Percentiles rank a stretch among this genome's conserved stretches.
phyloP scores from a whole-genome alignment of 805 yeast species.

The Barnettozyma siamensis region DNA sequence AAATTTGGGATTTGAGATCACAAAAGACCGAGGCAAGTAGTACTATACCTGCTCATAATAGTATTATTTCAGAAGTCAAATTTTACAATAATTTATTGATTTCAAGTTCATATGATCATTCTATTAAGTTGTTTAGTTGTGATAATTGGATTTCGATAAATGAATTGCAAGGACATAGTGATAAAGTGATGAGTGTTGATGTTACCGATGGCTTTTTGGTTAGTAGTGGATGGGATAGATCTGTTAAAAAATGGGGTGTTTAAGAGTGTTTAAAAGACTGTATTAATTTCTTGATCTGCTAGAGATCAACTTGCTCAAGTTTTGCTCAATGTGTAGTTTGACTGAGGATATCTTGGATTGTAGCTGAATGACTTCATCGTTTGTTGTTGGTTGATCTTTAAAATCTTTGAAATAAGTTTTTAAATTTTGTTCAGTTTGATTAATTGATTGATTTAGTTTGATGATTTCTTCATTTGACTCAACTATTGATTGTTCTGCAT shows the following conservation, averaged over 20 bases:
- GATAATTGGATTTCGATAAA: conserved; percentile 63
- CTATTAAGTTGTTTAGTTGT: conserved; percentile 54
- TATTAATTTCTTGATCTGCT: conserved; percentile 16
- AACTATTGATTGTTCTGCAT: conserved; percentile 43
- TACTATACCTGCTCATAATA: conserved; percentile 66
- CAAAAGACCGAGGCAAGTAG: conserved; percentile 32
- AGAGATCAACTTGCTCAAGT: conserved; percentile 16
- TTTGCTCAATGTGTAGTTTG: conserved; percentile 18
- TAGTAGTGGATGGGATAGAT: conserved; percentile 81
- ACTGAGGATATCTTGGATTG: conserved; percentile 8
- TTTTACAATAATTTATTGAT: conserved; percentile 41
- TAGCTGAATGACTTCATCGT: conserved; percentile 13
- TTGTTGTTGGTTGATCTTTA: conserved; percentile 10
- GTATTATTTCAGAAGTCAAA: conserved; percentile 59
- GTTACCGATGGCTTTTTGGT: conserved; percentile 41
- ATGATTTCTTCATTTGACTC: conserved; percentile 36
- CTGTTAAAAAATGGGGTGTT: conserved; percentile 58
- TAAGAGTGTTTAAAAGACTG: too few species aligned
- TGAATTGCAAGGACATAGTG: conserved; percentile 52
- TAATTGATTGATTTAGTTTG: conserved; percentile 12
- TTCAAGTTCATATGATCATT: conserved; percentile 68
- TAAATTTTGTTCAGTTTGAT: conserved; percentile 10
- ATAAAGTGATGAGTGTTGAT: conserved; percentile 70
- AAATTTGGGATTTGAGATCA: conserved; percentile 81
- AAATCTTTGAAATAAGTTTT: conserved; percentile 18